Conservation (phyloP, 2,329 filamentous ascomycete species). For the Fusarium acutatum region DNA sequence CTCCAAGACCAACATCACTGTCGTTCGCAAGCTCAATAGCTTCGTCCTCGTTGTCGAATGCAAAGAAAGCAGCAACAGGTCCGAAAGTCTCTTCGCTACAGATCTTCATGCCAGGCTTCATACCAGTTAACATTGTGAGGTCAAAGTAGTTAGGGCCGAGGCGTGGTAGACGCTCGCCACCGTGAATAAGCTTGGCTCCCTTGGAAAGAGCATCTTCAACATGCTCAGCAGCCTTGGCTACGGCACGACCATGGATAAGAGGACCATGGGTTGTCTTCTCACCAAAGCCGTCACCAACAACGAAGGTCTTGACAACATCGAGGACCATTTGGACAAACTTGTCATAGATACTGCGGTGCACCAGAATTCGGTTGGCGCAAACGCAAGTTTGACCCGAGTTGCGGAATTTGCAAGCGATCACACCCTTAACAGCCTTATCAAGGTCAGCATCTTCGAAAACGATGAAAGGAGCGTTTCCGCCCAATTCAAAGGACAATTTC, state of each 20-base stretch:
- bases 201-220: slow-evolving; percentile 70
- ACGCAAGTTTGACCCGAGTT: slow-evolving; percentile 78
- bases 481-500: slow-evolving; percentile 78
- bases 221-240: slow-evolving; percentile 68
- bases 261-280: slow-evolving; percentile 67
- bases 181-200: slow-evolving; percentile 65
- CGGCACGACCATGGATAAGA: slow-evolving; percentile 71
- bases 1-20: slow-evolving; percentile 74
- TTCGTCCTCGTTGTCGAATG: slow-evolving; percentile 73
- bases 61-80: slow-evolving; percentile 74
- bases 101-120: slow-evolving; percentile 72
- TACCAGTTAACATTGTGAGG: slow-evolving; percentile 73
- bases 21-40: slow-evolving; percentile 72
- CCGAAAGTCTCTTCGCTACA: slow-evolving; percentile 77
- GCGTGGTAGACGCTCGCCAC: slow-evolving; percentile 65
- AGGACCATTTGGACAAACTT: slow-evolving; percentile 59
- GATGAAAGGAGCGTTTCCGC: slow-evolving; percentile 79
- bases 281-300: slow-evolving; percentile 64
- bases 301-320: slow-evolving; percentile 64
- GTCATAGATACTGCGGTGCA: slow-evolving; percentile 68
- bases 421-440: slow-evolving; percentile 72
- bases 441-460: slow-evolving; percentile 79
- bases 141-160: slow-evolving; percentile 74
- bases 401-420: slow-evolving; percentile 75
- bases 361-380: slow-evolving; percentile 67